These are phyloP conservation scores for Verticillium albo-atrum DNA, from an alignment of 2,329 filamentous ascomycete genomes.

Conservation along the genomic window DNA sequence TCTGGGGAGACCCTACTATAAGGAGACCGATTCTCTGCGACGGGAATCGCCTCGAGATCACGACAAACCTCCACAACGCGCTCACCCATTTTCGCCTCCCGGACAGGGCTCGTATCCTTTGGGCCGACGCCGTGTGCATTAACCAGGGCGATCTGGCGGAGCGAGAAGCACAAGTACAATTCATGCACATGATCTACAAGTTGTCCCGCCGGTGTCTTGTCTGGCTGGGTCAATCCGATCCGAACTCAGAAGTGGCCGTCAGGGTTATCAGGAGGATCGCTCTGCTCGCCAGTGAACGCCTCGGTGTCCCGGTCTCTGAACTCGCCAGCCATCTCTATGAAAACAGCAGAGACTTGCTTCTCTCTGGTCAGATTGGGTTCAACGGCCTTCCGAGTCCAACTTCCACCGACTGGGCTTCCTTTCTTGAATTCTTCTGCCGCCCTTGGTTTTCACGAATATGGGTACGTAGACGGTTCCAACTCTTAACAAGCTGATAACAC, in stretches of 20 bases:
- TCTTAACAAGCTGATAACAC: not conserved
- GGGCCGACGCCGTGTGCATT: constrained; percentile 31
- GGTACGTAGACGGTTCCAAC: not conserved
- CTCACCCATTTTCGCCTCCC: constrained; percentile 21
- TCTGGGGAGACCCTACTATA: not conserved
- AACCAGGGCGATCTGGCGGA: constrained; percentile 6
- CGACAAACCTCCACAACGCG: constrained; percentile 23
- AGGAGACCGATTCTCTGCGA: constrained; percentile 8
- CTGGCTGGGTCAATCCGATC: constrained; percentile 1
- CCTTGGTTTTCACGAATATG: constrained; percentile 18
- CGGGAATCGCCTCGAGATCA: constrained; percentile 19
- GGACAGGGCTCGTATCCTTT: constrained; percentile 20
- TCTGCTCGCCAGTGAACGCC: not conserved
- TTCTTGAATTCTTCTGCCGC: not conserved
- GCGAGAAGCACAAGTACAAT: constrained; percentile 1
- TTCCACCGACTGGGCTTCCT: not conserved
- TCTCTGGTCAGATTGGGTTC: not conserved
- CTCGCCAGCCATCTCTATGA: not conserved
- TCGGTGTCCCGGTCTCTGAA: not conserved
- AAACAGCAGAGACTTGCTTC: not conserved
- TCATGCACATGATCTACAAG: constrained; percentile 5
- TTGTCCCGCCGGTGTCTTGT: not conserved
- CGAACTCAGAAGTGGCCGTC: not conserved
- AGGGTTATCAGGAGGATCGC: not conserved
- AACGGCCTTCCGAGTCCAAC: not conserved